Base-by-base conservation (phyloP, 495 filamentous ascomycete species). In the Aspergillus taichungensis region DNA sequence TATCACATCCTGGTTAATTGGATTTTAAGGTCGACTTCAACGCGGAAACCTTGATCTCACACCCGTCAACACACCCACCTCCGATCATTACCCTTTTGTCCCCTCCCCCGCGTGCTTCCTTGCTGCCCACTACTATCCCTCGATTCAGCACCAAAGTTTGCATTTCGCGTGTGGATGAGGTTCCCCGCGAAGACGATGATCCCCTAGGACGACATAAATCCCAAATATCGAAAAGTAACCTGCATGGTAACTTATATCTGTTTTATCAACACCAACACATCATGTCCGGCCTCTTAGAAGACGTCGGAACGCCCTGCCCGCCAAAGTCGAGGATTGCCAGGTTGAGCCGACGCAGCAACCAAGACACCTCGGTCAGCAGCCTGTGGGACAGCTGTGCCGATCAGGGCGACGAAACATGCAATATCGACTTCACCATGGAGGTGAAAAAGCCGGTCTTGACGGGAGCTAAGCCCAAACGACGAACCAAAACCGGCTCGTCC, bases 351-450 rank as follows among this genome's bases (percentile, higher is more conserved):
- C 47, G 42, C 38, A 47, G 45, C 30, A 51, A 47, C 18, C 40
- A 47, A 37, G 55, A 40, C 39, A 46, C 49, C 42, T 56, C 59
- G 4, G 53, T 60, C 11, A 45, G 52, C 42, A 58, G 53, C 40
- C 43, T 57, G 13, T 54, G 60, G 52, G 53, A 59, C 13, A 50
- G 47, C 18, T 53, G 53, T 28, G 37, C 51, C 1, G 45, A 42
- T 29, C 11, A 32, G 35, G 47, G 49, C 18, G 66, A 71, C 8
- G 44, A 57, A 13, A 69, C 69, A 0, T 50, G 27, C 8, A 59
- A 64, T 6, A 53, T 71, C 30, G 63, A 69, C 3, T 68, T 62
- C 41, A 68, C 66, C 6, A 63, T 64, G 24, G 63, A 67, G 37
- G 54, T 69, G 34, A 56, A 52, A 39, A 41, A 47, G 11, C 53